Conservation (phyloP, 495 filamentous ascomycete species). For the Tetracladium setigerum region DNA sequence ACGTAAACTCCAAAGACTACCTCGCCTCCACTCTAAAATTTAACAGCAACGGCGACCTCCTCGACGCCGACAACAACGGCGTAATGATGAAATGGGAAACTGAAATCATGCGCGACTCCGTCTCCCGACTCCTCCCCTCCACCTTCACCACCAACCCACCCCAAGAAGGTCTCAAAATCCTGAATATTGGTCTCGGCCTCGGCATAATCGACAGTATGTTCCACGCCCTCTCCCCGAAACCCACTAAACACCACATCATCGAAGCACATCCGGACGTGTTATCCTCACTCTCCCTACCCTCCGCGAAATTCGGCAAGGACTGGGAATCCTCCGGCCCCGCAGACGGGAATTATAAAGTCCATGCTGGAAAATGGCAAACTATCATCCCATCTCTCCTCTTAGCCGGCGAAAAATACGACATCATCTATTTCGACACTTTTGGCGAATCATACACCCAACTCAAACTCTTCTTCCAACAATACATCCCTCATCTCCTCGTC, state of each 20-base stretch:
- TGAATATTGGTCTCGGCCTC: conserved; percentile 96
- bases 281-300: conserved; percentile 46
- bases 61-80: conserved; percentile 76
- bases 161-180: conserved; percentile 51
- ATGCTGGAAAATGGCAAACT: conserved; percentile 73
- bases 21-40: conserved; percentile 73
- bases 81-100: conserved; percentile 99
- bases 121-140: conserved; percentile 51
- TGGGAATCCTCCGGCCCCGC: conserved; percentile 35
- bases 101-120: conserved; percentile 76
- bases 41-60: conserved; percentile 56
- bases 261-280: conserved; percentile 87
- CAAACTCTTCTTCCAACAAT: conserved; percentile 80
- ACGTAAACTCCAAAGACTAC: conserved; percentile 48
- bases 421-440: conserved; percentile 97
- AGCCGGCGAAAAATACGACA: conserved; percentile 70
- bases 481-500: conserved; percentile 63
- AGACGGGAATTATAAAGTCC: conserved; percentile 36
- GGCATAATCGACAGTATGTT: conserved; percentile 89
- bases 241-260: conserved; percentile 72
- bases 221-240: conserved; percentile 58
- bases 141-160: conserved; percentile 29
- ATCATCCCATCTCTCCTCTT: conserved; percentile 63
- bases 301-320: conserved; percentile 33
- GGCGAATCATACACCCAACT: conserved; percentile 86